A percentile compares a stretch with the other conserved stretches of the same genome.
These are phyloP conservation scores for Staphylotrichum longicolle DNA, from an alignment of 495 filamentous ascomycete genomes.

Conservation along the genomic window DNA sequence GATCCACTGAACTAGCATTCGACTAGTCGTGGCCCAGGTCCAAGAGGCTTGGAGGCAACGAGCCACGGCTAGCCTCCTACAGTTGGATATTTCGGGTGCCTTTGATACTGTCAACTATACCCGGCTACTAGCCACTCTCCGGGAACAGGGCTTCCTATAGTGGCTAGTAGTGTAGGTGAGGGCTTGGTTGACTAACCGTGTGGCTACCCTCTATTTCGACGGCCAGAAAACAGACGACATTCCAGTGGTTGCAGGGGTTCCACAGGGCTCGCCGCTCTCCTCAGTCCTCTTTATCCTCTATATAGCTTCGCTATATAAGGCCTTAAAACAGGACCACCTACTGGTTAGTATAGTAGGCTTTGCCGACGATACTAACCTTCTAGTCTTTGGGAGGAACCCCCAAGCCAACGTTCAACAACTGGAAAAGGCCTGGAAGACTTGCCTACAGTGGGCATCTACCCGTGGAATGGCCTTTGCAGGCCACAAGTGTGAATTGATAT, in stretches of 20 bases:
- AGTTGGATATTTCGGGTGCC: background rate
- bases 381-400: background rate
- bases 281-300: conserved; percentile 3
- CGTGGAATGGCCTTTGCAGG: background rate
- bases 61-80: background rate
- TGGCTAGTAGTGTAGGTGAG: background rate
- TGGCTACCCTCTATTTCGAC: background rate
- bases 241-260: background rate
- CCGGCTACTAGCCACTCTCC: conserved; percentile 4
- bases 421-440: conserved; percentile 2
- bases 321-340: background rate
- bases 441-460: conserved; percentile 1
- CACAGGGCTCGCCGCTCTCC: conserved; percentile 3
- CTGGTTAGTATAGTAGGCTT: conserved; percentile 7
- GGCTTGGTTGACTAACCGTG: background rate
- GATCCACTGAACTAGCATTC: no score
- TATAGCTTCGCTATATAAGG: background rate
- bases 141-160: background rate
- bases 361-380: conserved; percentile 5
- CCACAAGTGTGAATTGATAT: background rate
- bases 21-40: background rate
- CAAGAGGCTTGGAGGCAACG: background rate
- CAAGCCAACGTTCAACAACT: background rate
- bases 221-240: background rate
- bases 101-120: conserved; percentile 5